Base-by-base conservation (phyloP, 768 basidiomycete genomes). In the Termitomyces sp. region DNA sequence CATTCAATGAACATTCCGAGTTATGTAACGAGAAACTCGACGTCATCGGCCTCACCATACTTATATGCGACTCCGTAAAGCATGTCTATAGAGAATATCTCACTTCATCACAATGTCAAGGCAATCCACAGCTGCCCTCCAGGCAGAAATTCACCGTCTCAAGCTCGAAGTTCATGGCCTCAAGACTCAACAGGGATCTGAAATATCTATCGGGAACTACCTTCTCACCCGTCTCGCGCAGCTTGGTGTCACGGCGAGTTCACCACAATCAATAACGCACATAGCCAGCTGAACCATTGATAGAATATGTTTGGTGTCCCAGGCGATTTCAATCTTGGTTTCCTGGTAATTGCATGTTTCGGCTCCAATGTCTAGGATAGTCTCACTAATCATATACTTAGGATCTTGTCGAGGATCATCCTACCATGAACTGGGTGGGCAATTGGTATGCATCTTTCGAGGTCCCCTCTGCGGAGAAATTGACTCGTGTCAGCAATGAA, bases 301-400 rank as follows among this genome's bases (percentile, higher is more conserved):
- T 57, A 93, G 89, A 79, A 81, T 45, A 79, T 93, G 74, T 93
- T 94, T 55, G 91, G 91, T 16, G 79, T 93, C 0, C 91, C 91
- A 0, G 91, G 91, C n/a, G 90, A 93, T 68, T 92, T 91, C 61
- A 91, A 91, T 67, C 79, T 92, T 44, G 86, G 79, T 2, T 84
- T 85, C 61, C 62, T 84, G 66, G 81, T 83, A 69, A 44, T 25
- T 21, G 23, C 25, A 34, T 42, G 11, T 16, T 39, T 41, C n/a
- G 6, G 16, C 27, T 27, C 5, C 28, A 8, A 43, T 52, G 49
- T 51, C 49, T 51, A 39, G 6, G 49, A 51, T 19, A n/a, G 49
- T 51, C 37, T 37, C 60, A 23, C 43, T 48, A 21, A 54, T 12
- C 10, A 55, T 11, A n/a, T 16, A 23, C 7, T 19, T 65, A 93